Percentiles rank a stretch among this genome's conserved stretches.
phyloP scores from a whole-genome alignment of 2,329 filamentous ascomycete species.

The Monilinia vaccinii-corymbosi region DNA sequence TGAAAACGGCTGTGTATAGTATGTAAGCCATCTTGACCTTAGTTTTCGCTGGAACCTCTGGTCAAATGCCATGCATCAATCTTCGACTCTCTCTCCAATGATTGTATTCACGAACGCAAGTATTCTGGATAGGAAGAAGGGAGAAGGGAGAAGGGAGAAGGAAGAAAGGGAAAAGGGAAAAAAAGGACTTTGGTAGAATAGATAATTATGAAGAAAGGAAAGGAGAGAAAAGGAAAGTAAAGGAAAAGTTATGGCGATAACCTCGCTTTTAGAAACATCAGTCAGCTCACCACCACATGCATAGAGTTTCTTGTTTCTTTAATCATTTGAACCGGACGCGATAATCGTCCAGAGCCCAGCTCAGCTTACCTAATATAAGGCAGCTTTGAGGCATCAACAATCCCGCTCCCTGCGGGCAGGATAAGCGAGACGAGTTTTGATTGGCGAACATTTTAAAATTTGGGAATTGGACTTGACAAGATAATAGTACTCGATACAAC shows the following conservation, averaged over 20 bases:
- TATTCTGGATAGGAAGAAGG: background rate
- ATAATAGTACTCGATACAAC: background rate
- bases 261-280: slow-evolving; percentile 1
- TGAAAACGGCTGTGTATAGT: slow-evolving; percentile 67
- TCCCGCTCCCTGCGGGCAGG: background rate
- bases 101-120: background rate
- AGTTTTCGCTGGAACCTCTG: background rate
- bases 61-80: background rate
- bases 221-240: background rate
- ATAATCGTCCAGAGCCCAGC: too few relatives aligned
- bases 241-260: background rate
- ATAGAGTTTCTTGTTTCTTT: background rate
- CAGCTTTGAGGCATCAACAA: background rate
- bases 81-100: background rate
- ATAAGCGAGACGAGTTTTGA: slow-evolving; percentile 8
- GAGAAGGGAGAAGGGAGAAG: background rate
- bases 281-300: background rate
- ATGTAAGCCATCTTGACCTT: slow-evolving; percentile 59
- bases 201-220: background rate
- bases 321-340: background rate
- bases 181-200: background rate
- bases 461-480: background rate
- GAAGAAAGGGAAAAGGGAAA: too few relatives aligned
- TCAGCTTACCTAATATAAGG: background rate
- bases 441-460: slow-evolving; percentile 9